phyloP scores from a whole-genome alignment of 441 rosid genomes.

The Gossypium davidsonii region DNA sequence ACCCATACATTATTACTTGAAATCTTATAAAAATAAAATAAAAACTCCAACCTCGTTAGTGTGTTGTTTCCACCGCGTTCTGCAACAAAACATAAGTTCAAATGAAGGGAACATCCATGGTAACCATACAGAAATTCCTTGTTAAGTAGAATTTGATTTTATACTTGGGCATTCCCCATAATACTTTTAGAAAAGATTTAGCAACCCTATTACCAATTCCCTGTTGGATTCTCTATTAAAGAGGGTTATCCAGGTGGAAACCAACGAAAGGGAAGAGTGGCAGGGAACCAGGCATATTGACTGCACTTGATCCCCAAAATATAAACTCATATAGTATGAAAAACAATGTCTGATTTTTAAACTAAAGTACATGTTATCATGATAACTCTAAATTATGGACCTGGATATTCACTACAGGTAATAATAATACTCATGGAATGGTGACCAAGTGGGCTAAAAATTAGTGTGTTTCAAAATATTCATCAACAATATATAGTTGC shows the following conservation, averaged over 20 bases:
- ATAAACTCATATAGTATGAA: not conserved
- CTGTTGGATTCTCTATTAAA: not conserved
- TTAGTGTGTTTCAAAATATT: not conserved
- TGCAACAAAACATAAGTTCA: conserved; percentile 25
- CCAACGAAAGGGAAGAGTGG: not conserved
- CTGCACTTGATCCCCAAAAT: conserved; percentile 3
- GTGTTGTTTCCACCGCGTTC: conserved; percentile 45
- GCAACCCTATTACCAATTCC: not conserved
- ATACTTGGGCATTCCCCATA: not conserved
- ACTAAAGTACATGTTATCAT: not conserved
- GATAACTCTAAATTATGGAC: not conserved
- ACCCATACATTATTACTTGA: conserved; percentile 30
- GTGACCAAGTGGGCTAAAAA: not conserved
- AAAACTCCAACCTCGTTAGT: conserved; percentile 33
- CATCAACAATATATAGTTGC: not conserved
- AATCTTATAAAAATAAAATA: conserved; percentile 3
- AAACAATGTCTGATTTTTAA: not conserved
- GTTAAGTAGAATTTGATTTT: not conserved
- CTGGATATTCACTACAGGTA: not conserved
- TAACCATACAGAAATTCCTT: not conserved
- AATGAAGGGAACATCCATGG: not conserved
- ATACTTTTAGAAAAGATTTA: not conserved
- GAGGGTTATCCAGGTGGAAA: not conserved
- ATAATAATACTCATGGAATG: not conserved
- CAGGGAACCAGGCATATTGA: not conserved